A percentile compares a stretch with the other conserved stretches of the same genome.
These are phyloP conservation scores for Kodamaea neixiangensis DNA, from an alignment of 805 yeast species.

Conservation along the genomic window DNA sequence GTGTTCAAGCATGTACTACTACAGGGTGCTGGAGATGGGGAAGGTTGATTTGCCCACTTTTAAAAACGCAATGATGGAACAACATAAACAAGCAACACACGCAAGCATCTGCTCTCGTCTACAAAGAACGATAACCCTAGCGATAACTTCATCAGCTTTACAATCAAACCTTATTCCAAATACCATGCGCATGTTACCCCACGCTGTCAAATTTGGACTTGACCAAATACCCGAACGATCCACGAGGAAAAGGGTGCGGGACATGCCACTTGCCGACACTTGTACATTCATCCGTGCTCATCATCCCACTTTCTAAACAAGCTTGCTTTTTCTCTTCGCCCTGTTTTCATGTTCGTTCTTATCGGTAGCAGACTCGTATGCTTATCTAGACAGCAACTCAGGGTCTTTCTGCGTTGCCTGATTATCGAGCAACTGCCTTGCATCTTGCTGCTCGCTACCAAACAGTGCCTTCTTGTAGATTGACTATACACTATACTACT, in stretches of 20 bases:
- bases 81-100: too few species aligned
- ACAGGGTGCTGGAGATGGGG: not conserved
- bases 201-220: too few species aligned
- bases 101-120: too few species aligned
- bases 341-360: not conserved
- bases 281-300: not conserved
- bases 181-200: too few species aligned
- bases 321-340: not conserved
- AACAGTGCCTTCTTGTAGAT: not conserved
- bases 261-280: not conserved
- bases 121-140: too few species aligned
- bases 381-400: not conserved
- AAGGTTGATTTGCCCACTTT: too few species aligned
- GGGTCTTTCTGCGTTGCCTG: not conserved
- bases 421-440: too few species aligned
- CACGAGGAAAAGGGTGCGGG: not conserved
- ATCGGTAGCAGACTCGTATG: not conserved
- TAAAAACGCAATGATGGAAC: too few species aligned
- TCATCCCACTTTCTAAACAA: not conserved
- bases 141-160: too few species aligned
- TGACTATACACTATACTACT: not conserved
- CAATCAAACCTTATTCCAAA: too few species aligned
- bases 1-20: not conserved
- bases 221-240: too few species aligned
- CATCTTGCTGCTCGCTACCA: not conserved